A percentile compares a stretch with the other conserved stretches of the same genome.
Evolutionary conservation across 495 filamentous ascomycete species (phyloP).

Genomic region (Staphylotrichum tortipilum): DNA sequence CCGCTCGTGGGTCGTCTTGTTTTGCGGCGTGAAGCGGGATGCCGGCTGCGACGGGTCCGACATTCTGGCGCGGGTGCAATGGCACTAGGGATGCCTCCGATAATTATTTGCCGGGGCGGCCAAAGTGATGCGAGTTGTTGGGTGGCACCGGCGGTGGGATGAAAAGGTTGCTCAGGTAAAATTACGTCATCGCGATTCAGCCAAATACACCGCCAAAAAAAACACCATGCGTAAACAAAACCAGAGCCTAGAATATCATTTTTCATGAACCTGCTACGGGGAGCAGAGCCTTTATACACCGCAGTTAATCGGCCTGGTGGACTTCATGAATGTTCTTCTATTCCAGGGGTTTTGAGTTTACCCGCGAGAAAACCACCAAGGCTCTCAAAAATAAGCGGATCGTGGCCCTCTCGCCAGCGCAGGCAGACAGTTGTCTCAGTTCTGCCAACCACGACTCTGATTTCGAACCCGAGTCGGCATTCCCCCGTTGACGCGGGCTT

Average conservation of each 20-base stretch:
- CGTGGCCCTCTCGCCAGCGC: conserved; percentile 68
- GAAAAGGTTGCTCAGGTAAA: no score
- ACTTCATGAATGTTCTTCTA: background rate
- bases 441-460: conserved; percentile 14
- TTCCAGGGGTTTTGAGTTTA: conserved; percentile 13
- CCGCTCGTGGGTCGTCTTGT: conserved; percentile 76
- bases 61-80: conserved; percentile 20
- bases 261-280: background rate
- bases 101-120: no score
- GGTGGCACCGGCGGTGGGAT: no score
- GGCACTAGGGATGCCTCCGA: no score
- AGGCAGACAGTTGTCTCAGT: conserved; percentile 36
- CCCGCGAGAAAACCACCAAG: conserved; percentile 65
- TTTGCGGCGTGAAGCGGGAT: conserved; percentile 69
- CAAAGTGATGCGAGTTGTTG: no score
- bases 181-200: no score
- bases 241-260: no score
- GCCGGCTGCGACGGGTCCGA: conserved; percentile 20
- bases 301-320: no score
- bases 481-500: background rate
- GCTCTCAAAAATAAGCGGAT: conserved; percentile 76
- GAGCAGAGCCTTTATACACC: background rate
- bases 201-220: no score
- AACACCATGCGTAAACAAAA: no score
- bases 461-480: conserved; percentile 20